phyloP scores from a whole-genome alignment of 768 basidiomycete species.

The Lentinula boryana region DNA sequence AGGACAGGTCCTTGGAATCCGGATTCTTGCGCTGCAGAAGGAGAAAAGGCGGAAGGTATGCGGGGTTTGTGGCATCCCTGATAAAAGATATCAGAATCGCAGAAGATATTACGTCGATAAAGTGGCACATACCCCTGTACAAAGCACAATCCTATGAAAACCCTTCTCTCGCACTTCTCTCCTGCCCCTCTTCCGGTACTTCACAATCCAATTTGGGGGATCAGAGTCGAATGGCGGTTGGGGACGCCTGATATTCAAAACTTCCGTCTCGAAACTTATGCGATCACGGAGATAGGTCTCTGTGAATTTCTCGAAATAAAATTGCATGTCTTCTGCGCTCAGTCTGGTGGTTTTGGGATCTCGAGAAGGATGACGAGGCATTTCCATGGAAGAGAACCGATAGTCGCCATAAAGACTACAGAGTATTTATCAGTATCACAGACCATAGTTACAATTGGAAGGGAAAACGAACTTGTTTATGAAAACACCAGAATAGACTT shows the following conservation, averaged over 20 bases:
- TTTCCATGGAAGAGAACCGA: constrained; percentile 47
- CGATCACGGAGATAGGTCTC: constrained; percentile 35
- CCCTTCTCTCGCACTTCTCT: constrained; percentile 21
- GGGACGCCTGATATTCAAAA: constrained; percentile 36
- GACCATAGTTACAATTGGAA: background rate
- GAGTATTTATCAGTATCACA: background rate
- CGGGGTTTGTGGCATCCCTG: constrained; percentile 53
- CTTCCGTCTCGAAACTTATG: constrained; percentile 42
- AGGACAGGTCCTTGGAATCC: constrained; percentile 41
- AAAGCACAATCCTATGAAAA: constrained; percentile 50
- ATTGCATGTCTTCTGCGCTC: constrained; percentile 44
- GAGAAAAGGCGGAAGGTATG: constrained; percentile 37
- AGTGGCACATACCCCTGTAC: constrained; percentile 41
- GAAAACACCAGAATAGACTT: constrained; percentile 49
- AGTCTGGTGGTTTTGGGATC: constrained; percentile 37
- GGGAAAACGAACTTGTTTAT: constrained; percentile 50
- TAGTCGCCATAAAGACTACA: constrained; percentile 60
- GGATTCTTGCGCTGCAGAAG: constrained; percentile 25
- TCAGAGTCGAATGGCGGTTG: constrained; percentile 12
- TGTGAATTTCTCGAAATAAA: constrained; percentile 53
- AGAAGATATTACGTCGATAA: background rate
- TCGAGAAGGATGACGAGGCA: constrained; percentile 38
- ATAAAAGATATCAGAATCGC: background rate
- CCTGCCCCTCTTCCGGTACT: constrained; percentile 18
- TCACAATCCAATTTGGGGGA: constrained; percentile 37